Evolutionary conservation across 139 green algal genomes (phyloP).

Genomic region (Micractinium sp.): DNA sequence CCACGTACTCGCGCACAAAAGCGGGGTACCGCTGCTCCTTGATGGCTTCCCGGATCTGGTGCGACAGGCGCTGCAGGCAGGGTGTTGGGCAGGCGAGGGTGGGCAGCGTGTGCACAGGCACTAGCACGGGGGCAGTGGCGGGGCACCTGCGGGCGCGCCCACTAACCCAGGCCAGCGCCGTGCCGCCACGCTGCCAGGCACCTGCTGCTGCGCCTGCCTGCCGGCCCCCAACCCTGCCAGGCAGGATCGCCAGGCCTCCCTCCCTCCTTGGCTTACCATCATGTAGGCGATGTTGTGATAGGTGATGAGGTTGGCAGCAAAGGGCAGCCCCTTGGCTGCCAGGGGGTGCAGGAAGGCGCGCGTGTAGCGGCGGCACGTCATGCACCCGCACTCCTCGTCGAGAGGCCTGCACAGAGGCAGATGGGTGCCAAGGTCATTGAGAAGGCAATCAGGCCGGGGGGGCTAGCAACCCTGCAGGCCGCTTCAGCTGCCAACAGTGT

Average conservation of each 20-base stretch:
- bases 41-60: conserved; percentile 69
- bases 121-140: too few relatives aligned
- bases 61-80: conserved; percentile 51
- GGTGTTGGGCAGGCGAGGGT: background rate
- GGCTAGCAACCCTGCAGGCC: too few relatives aligned
- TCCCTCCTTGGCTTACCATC: conserved; percentile 41
- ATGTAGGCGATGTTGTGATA: conserved; percentile 95
- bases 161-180: background rate
- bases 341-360: conserved; percentile 86
- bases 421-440: background rate
- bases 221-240: too few relatives aligned
- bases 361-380: conserved; percentile 81
- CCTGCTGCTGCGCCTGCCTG: too few relatives aligned
- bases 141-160: background rate
- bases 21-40: conserved; percentile 66
- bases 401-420: conserved; percentile 59
- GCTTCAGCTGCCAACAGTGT: too few relatives aligned
- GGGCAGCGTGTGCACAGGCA: background rate
- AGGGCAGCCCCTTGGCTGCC: conserved; percentile 68
- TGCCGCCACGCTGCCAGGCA: background rate
- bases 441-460: too few relatives aligned
- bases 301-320: conserved; percentile 79
- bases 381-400: conserved; percentile 78
- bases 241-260: background rate
- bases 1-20: conserved; percentile 77